phyloP scores from a whole-genome alignment of 1,139 yeast genomes.

The Yamadazyma atlantica region DNA sequence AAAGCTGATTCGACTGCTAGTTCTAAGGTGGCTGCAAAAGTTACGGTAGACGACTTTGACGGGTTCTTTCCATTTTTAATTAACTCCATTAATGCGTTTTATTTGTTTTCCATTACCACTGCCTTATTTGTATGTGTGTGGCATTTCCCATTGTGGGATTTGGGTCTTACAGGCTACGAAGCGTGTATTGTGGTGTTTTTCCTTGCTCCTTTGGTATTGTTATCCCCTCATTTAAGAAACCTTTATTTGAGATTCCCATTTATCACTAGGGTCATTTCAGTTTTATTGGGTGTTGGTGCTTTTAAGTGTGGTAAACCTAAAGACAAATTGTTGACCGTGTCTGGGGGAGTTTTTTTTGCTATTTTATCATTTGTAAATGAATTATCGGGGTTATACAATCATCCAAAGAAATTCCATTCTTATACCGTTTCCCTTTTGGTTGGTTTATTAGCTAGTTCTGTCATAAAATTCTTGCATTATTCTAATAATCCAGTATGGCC shows the following conservation, averaged over 20 bases:
- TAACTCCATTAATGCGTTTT: conserved; percentile 57
- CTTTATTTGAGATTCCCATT: conserved; percentile 42
- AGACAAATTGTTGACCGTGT: conserved; percentile 60
- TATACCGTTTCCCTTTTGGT: conserved; percentile 63
- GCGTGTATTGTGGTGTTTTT: conserved; percentile 58
- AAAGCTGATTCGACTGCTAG: neutral
- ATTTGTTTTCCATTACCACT: conserved; percentile 83
- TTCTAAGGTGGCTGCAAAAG: neutral
- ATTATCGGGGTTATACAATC: conserved; percentile 39
- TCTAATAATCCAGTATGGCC: conserved; percentile 98
- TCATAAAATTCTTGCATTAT: conserved; percentile 71
- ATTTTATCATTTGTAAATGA: conserved; percentile 65
- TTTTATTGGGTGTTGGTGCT: conserved; percentile 72
- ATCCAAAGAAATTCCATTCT: conserved; percentile 44
- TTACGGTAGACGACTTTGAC: conserved; percentile 11
- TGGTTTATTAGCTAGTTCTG: conserved; percentile 73
- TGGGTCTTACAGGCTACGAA: conserved; percentile 97
- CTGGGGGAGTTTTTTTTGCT: conserved; percentile 66
- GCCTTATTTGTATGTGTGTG: conserved; percentile 84
- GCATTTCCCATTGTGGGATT: conserved; percentile 97
- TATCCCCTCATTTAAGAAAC: conserved; percentile 50
- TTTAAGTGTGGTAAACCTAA: conserved; percentile 69
- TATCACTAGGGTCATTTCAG: conserved; percentile 55
- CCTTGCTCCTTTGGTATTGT: conserved; percentile 57
- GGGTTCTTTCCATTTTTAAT: conserved; percentile 42